Percentiles rank a stretch among this genome's conserved stretches.
Conservation (phyloP, 495 filamentous ascomycete genomes). For the Daldinia caldariorum region DNA sequence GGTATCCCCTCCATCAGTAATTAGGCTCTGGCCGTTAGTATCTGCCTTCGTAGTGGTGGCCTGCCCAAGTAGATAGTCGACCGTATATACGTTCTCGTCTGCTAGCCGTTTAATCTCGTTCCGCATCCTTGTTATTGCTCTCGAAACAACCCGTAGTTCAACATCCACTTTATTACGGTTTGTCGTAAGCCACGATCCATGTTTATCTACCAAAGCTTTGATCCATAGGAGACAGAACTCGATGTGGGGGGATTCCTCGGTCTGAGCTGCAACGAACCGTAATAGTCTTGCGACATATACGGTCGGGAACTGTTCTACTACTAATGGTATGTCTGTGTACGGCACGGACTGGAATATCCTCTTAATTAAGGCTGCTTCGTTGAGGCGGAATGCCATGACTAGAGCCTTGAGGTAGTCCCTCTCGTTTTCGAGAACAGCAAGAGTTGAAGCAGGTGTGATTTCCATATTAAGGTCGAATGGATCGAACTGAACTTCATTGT, state of each 20-base stretch:
- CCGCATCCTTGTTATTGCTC: constrained; percentile 79
- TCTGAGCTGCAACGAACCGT: constrained; percentile 83
- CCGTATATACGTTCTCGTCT: constrained; percentile 85
- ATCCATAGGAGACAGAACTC: constrained; percentile 96
- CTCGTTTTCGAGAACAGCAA: constrained; percentile 76
- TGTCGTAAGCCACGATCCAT: constrained; percentile 84
- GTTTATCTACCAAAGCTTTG: constrained; percentile 79
- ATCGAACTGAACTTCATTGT: constrained; percentile 83
- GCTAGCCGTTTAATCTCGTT: constrained; percentile 77
- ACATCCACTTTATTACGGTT: constrained; percentile 77
- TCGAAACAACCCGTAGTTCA: constrained; percentile 80
- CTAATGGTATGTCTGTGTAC: constrained; percentile 74
- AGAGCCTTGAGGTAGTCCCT: constrained; percentile 89
- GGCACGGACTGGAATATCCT: constrained; percentile 88
- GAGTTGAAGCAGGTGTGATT: constrained; percentile 83
- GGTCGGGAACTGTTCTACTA: constrained; percentile 79
- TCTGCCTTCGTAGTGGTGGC: constrained; percentile 40
- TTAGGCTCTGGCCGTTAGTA: constrained; percentile 12
- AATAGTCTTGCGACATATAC: constrained; percentile 88
- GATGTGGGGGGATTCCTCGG: constrained; percentile 89
- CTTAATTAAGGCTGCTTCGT: constrained; percentile 78
- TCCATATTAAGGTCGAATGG: constrained; percentile 95
- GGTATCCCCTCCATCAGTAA: constrained; percentile 31
- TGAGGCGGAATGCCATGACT: constrained; percentile 96
- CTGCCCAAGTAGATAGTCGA: constrained; percentile 77